A percentile compares a stretch with the other conserved stretches of the same genome.
These are phyloP conservation scores for Phyllosticta citribraziliensis DNA, from an alignment of 2,329 filamentous ascomycete genomes.

Conservation along the genomic window DNA sequence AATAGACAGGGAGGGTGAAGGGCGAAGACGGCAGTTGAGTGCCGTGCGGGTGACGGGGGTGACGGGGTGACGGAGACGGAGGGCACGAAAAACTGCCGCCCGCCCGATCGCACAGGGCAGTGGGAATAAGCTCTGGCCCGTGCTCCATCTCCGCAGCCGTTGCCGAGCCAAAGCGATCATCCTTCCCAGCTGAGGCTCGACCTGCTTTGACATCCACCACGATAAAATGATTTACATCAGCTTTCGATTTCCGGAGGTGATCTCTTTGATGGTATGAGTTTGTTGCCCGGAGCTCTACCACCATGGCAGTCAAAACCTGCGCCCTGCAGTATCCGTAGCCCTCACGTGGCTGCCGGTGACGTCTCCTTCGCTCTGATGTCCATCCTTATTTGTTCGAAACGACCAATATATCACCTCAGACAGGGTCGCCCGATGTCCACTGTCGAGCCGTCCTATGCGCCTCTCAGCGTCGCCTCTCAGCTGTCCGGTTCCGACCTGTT, in stretches of 20 bases:
- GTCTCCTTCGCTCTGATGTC: neutral
- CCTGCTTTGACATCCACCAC: neutral
- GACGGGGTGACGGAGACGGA: neutral
- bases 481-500: neutral
- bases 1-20: neutral
- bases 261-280: too few relatives aligned
- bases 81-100: neutral
- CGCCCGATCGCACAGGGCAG: neutral
- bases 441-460: neutral
- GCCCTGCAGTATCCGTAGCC: neutral
- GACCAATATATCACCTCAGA: neutral
- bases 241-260: neutral
- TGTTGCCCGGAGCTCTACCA: too few relatives aligned
- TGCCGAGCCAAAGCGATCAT: neutral
- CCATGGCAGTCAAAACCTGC: neutral
- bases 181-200: neutral
- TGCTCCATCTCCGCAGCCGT: slow-evolving; percentile 2
- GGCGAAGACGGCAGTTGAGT: neutral
- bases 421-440: neutral
- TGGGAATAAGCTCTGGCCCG: slow-evolving; percentile 7
- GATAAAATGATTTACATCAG: neutral
- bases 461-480: neutral
- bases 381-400: neutral
- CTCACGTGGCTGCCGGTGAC: neutral
- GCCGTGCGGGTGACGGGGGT: neutral